Evolutionary conservation across 805 yeast species (phyloP), one percentile per base, ranked within the genome.

Genomic region (Starmera caribaea): DNA sequence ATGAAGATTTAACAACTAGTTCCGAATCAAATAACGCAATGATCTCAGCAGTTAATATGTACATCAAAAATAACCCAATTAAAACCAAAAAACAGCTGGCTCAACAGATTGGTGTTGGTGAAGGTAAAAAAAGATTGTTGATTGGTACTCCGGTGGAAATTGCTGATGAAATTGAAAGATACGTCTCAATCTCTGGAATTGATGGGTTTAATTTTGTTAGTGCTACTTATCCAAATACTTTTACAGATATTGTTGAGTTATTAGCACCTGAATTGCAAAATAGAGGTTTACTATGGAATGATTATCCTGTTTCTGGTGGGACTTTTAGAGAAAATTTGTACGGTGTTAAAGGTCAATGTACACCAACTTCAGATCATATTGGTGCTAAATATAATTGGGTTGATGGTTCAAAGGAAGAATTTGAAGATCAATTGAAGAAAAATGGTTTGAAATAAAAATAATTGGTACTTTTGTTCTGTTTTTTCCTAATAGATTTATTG

Each of bases 151-250:
- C 65, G 4, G 41, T 41, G 16, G 59, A 61, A 35, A 68, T 68
- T 16, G 68, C 66, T 9, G 67, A 67, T 44, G 55, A 57, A 35
- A 47, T 66, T 26, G 63, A 63, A 41, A 42, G 50, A 37, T 65
- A 66, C 63, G 65, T 62, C 13, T 65, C 61, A 12, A 46, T 54
- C n/a, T 54, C 65, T 9, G 68, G 59, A 24, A 57, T 68, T 11
- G 71, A 68, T 43, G 72, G 72, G 4, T 67, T 67, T 48, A 66
- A 66, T 43, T 54, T 66, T 36, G 59, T 61, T 4, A 54, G 59
- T 43, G 59, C 63, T 7, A 44, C 56, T 16, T 45, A 53, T 16
- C 71, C 71, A 14, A 62, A 57, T 2, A 47, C 65, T 4, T 62
- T 62, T 42, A 62, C 63, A 43, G 69, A 66, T 13, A 42, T 66